phyloP scores from a whole-genome alignment of 1,284 basidiomycete genomes.

The Dichomitus squalens region DNA sequence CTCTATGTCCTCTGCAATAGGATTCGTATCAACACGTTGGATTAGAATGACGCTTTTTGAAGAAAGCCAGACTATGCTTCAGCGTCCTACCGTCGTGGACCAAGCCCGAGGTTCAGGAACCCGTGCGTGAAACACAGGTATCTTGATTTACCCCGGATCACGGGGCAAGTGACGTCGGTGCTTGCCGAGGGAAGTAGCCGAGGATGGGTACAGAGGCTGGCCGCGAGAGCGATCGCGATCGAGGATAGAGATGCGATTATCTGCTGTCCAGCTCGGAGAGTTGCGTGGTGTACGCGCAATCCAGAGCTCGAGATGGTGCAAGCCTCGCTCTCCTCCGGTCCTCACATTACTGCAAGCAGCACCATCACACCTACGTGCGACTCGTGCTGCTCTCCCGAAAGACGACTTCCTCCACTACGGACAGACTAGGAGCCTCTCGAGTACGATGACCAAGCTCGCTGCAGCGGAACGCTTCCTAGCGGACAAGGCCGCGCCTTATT shows the following conservation, averaged over 20 bases:
- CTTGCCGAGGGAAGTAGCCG: background rate
- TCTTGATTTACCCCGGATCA: too few species aligned
- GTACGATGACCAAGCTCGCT: constrained; percentile 39
- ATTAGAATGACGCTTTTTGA: too few species aligned
- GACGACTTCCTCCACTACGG: background rate
- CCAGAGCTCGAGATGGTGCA: background rate
- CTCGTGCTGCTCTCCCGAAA: background rate
- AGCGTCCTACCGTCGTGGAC: too few species aligned
- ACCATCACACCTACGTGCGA: background rate
- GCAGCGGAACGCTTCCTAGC: constrained; percentile 66
- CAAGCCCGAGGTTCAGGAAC: too few species aligned
- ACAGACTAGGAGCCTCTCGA: constrained; percentile 16
- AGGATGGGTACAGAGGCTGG: background rate
- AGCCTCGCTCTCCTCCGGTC: background rate
- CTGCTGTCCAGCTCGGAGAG: constrained; percentile 15
- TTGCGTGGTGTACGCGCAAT: constrained; percentile 7
- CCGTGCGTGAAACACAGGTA: too few species aligned
- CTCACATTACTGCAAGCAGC: background rate
- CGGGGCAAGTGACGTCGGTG: too few species aligned
- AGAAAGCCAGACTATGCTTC: too few species aligned
- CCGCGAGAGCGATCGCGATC: constrained; percentile 5
- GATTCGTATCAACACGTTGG: too few species aligned
- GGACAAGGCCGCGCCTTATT: constrained; percentile 68
- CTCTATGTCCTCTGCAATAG: too few species aligned
- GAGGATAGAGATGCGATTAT: constrained; percentile 22